Conservation (phyloP, 805 yeast species). For the Wickerhamiella azymoides region DNA sequence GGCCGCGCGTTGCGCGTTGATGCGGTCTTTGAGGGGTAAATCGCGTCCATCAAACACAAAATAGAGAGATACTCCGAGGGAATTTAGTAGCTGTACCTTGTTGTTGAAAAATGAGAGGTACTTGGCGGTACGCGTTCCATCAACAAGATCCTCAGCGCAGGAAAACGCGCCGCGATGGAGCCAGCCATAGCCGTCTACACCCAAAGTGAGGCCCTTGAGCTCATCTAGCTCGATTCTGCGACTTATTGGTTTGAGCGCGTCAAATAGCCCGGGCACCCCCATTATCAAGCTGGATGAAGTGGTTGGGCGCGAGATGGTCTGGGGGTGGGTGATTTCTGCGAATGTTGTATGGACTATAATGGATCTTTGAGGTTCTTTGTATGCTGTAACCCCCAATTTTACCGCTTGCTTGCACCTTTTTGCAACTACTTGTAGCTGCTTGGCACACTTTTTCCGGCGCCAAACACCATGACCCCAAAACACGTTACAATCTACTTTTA, state of each 20-base stretch:
- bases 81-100: constrained; percentile 49
- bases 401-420: no score
- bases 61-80: constrained; percentile 63
- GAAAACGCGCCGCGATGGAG: constrained; percentile 72
- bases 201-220: constrained; percentile 63
- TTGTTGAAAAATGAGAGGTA: constrained; percentile 51
- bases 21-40: constrained; percentile 61
- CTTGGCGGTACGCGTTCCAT: constrained; percentile 47
- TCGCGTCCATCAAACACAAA: constrained; percentile 90
- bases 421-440: no score
- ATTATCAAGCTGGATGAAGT: constrained; percentile 23
- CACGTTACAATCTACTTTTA: no score
- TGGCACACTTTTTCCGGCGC: no score
- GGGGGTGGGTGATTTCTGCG: no score
- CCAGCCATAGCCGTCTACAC: constrained; percentile 97
- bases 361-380: no score
- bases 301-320: no score
- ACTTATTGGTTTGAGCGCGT: constrained; percentile 64
- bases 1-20: constrained; percentile 50
- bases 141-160: constrained; percentile 72
- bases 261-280: constrained; percentile 79
- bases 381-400: no score
- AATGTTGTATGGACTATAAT: no score
- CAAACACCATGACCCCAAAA: no score
- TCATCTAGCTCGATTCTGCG: constrained; percentile 40